Conservation (phyloP, 768 basidiomycete species). For the Boletus barrowsii region DNA sequence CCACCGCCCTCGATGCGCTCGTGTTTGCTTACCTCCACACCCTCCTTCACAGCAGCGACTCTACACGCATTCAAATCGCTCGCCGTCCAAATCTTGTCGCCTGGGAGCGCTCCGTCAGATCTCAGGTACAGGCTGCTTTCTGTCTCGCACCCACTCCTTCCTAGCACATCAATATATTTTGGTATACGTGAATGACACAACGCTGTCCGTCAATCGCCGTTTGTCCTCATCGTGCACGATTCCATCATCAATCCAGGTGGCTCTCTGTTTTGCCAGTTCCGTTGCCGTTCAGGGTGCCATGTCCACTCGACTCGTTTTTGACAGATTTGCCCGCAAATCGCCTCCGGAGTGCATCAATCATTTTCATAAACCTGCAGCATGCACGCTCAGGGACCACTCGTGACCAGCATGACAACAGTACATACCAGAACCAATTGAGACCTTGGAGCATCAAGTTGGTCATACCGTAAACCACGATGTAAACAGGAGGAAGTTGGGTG, state of each 20-base stretch:
- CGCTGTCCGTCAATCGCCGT: not conserved
- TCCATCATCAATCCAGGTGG: slow-evolving; percentile 8
- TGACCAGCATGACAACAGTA: not conserved
- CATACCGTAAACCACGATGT: slow-evolving; percentile 47
- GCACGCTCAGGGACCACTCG: not conserved
- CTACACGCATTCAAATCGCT: slow-evolving; percentile 60
- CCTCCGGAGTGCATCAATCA: slow-evolving; percentile 63
- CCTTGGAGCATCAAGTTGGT: slow-evolving; percentile 68
- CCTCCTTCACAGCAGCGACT: slow-evolving; percentile 45
- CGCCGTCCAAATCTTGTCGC: slow-evolving; percentile 73
- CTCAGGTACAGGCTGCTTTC: slow-evolving; percentile 55
- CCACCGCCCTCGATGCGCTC: slow-evolving; percentile 80
- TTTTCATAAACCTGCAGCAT: slow-evolving; percentile 59
- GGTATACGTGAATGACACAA: slow-evolving; percentile 13
- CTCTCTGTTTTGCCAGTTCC: slow-evolving; percentile 12
- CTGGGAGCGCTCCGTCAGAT: slow-evolving; percentile 73
- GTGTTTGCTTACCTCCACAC: slow-evolving; percentile 78
- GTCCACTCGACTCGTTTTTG: slow-evolving; percentile 10
- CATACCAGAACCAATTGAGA: slow-evolving; percentile 81
- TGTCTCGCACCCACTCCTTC: not conserved
- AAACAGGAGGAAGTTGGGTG: slow-evolving; percentile 49
- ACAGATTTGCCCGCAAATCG: slow-evolving; percentile 43
- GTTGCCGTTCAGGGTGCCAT: slow-evolving; percentile 13
- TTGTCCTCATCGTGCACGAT: not conserved
- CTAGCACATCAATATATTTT: slow-evolving; percentile 15